phyloP scores from a whole-genome alignment of 2,329 filamentous ascomycete species.

The Sporothrix mexicana region DNA sequence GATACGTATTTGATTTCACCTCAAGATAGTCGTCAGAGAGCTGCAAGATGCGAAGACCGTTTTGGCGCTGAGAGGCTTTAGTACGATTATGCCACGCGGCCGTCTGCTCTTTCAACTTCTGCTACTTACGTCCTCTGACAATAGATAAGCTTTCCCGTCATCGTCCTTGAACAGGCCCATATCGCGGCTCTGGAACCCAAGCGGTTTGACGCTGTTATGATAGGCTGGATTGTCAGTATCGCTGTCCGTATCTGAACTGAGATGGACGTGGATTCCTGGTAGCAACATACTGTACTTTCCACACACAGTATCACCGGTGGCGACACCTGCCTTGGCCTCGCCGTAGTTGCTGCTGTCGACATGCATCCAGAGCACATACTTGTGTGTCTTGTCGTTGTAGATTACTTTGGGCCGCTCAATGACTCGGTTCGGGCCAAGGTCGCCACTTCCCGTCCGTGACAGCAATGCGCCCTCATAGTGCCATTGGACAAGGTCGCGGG shows the following conservation, averaged over 20 bases:
- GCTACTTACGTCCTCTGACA: conserved; percentile 62
- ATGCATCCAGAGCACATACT: conserved; percentile 64
- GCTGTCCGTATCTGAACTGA: too few species aligned
- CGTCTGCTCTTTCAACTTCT: too few species aligned
- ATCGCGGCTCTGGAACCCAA: conserved; percentile 49
- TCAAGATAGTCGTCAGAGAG: conserved; percentile 39
- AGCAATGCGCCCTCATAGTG: conserved; percentile 39
- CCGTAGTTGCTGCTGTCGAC: conserved; percentile 60
- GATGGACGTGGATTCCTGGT: neutral
- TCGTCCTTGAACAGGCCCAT: conserved; percentile 67
- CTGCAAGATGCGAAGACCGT: conserved; percentile 39
- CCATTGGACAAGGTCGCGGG: conserved; percentile 63
- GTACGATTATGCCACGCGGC: too few species aligned
- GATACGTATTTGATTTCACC: conserved; percentile 36
- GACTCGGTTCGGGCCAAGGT: conserved; percentile 53
- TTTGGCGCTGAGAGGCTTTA: conserved; percentile 33
- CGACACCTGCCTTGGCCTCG: conserved; percentile 40
- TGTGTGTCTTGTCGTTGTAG: conserved; percentile 63
- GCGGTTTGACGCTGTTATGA: conserved; percentile 45
- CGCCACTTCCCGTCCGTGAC: conserved; percentile 37
- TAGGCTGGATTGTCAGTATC: conserved; percentile 35
- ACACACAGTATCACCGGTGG: conserved; percentile 59
- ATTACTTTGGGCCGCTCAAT: conserved; percentile 74
- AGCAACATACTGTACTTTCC: conserved; percentile 56
- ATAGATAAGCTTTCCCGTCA: conserved; percentile 64